These are phyloP conservation scores for Colletotrichum graminicola DNA, from an alignment of 2,329 filamentous ascomycete species.

Conservation along the genomic window DNA sequence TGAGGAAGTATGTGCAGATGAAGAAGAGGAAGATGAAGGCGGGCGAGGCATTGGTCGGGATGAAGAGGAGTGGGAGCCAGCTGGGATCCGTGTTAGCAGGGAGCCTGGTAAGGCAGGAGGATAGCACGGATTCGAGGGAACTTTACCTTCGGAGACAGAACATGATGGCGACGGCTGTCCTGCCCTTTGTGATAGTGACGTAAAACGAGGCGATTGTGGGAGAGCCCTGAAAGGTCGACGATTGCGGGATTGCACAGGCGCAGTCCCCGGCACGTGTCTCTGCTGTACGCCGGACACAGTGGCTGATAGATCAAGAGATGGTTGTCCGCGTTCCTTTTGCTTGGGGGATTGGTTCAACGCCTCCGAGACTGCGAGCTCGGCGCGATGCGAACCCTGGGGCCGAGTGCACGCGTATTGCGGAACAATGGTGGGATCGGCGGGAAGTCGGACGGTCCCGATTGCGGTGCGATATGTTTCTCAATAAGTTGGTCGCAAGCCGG, in stretches of 20 bases:
- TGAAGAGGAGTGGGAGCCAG: slow-evolving; percentile 89
- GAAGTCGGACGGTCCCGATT: background rate
- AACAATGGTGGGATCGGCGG: slow-evolving; percentile 4
- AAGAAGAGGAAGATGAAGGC: slow-evolving; percentile 91
- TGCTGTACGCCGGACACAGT: background rate
- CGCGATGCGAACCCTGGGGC: background rate
- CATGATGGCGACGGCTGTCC: slow-evolving; percentile 56
- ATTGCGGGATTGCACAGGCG: background rate
- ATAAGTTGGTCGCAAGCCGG: background rate
- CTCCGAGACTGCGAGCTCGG: background rate
- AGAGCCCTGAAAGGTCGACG: slow-evolving; percentile 15
- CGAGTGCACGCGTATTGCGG: background rate
- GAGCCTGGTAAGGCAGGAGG: slow-evolving; percentile 27
- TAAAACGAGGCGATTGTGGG: slow-evolving; percentile 12
- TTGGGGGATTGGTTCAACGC: background rate
- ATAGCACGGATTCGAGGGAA: background rate
- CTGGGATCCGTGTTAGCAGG: slow-evolving; percentile 56
- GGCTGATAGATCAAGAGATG: background rate
- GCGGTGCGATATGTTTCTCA: background rate
- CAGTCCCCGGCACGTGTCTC: background rate
- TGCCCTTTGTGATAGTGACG: slow-evolving; percentile 1
- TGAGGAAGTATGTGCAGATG: slow-evolving; percentile 93
- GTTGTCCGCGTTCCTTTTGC: background rate
- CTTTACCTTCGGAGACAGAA: slow-evolving; percentile 72
- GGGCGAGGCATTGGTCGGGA: slow-evolving; percentile 86